Conservation (phyloP, 1,284 basidiomycete genomes). For the Rhizoctonia solani region DNA sequence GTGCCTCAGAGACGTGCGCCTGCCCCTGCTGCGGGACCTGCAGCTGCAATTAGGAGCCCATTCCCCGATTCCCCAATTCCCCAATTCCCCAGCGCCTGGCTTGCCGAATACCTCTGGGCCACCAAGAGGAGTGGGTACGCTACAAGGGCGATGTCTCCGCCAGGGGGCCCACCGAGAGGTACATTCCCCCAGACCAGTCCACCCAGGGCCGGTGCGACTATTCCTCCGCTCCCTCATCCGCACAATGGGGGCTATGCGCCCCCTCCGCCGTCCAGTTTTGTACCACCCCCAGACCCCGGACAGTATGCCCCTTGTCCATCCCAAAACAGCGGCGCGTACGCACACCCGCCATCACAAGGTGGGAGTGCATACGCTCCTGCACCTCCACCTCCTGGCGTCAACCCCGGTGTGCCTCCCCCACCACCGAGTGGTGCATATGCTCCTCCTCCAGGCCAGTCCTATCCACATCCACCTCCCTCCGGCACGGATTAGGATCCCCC, state of each 20-base stretch:
- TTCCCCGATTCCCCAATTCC: too few relatives aligned
- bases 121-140: conserved; percentile 38
- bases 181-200: conserved; percentile 41
- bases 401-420: conserved; percentile 45
- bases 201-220: conserved; percentile 25
- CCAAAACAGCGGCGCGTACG: conserved; percentile 41
- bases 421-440: conserved; percentile 45
- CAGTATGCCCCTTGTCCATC: conserved; percentile 39
- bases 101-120: conserved; percentile 46
- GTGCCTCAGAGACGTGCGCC: conserved; percentile 58
- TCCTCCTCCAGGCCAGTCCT: conserved; percentile 42
- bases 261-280: conserved; percentile 40
- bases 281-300: too few relatives aligned
- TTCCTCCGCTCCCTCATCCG: conserved; percentile 35
- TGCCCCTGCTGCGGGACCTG: conserved; percentile 57
- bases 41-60: conserved; percentile 80
- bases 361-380: conserved; percentile 48
- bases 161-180: conserved; percentile 43
- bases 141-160: conserved; percentile 43
- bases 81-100: conserved; percentile 60
- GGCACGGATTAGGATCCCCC: conserved; percentile 31
- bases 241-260: conserved; percentile 43
- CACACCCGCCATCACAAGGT: conserved; percentile 46
- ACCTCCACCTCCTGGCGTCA: conserved; percentile 50
- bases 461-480: conserved; percentile 28